Evolutionary conservation across 2,329 filamentous ascomycete genomes (phyloP), one percentile per base, ranked within the genome.

Genomic region (Ceratocystis cacaofunesta): DNA sequence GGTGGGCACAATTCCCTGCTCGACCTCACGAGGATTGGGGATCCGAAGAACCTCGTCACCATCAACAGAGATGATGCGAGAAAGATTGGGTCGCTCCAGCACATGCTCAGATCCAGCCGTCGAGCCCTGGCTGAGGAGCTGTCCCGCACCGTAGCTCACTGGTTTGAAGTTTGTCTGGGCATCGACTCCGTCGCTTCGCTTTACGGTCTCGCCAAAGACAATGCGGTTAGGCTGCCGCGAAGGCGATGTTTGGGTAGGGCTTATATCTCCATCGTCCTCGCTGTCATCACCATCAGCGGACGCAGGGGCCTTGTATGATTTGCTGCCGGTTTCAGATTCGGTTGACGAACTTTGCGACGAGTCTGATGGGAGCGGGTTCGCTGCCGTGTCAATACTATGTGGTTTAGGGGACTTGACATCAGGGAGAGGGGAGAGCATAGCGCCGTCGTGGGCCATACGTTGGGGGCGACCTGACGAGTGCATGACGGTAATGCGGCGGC

Each of bases 11-110:
- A 90, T 81, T 30, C 92, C 94, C 62, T 85, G 84, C 70, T 99
- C 94, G 61, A 88, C 92, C 72, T 97, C 94, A 70, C 92, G 81
- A 0, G 94, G 94, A 22, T 92, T 92, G 0, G 94, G 94, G 70
- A 99, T 97, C 50, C 90, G 87, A 55, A 97, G 77, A 0, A 91
- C 85, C 43, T 86, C 85, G 64, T 85, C 86, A 65, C 88, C 86
- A 68, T 85, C 84, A 65, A 89, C 87, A 5, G 88, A 88, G 71
- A 96, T 41, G 15, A 63, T 36, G 6, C 66, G 63, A 32, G 63
- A 19, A 10, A 65, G 60, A 22, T 61, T 32, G 17, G 66, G 66
- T 15, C 66, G 66, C 15, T 63, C 36, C 1, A 65, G 8, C 1
- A 46, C 60, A 19, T 65, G 46, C 28, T 67, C 63, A 25, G 48